Base-by-base conservation (phyloP, 2,329 filamentous ascomycete genomes). In the Paradendryphiella salina region DNA sequence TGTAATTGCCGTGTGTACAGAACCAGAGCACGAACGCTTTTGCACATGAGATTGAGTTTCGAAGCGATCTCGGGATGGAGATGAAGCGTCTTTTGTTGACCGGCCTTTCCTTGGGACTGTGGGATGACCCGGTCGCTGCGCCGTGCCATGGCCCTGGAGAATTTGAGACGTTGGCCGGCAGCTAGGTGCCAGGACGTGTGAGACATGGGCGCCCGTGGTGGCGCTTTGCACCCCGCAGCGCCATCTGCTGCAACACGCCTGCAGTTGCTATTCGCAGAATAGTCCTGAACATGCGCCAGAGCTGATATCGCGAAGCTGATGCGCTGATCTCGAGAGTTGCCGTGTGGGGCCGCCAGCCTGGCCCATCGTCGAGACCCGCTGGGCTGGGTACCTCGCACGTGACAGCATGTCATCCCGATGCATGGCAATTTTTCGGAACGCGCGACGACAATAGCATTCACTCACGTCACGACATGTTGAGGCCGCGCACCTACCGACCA, bases 401-500 rank as follows among this genome's bases (percentile, higher is more conserved):
- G 50, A 52, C 45, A 33, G 11, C 37, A 52, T 52, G 50, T 47
- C 49, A 49, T 48, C 48, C 46, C 41, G 41, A 17, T 17, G 31
- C 21, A n/a, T 23, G 48, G 15, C 20, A 55, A 54, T 53, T 61
- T 56, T 61, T 52, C 40, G 35, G 37, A 46, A 42, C 14, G 26
- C 34, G 45, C 52, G 15, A 48, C 21, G 6, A 35, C 28, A 28
- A 34, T 44, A 40, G 11, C 29, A 20, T 37, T 14, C 52, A 50
- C 35, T 26, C 47, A 44, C 46, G 14, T 37, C 50, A 26, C 50
- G 57, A 38, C 41, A 73, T 73, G 71, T 60, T 73, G 52, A 61
- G 60, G 55, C 67, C 69, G 28, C 61, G 51, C 43, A 56, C 63
- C 21, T 49, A 66, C 31, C 67, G 65, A 29, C 61, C 69, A 20